These are phyloP conservation scores for Talaromyces sp. DNA, from an alignment of 2,329 filamentous ascomycete genomes.

Conservation along the genomic window DNA sequence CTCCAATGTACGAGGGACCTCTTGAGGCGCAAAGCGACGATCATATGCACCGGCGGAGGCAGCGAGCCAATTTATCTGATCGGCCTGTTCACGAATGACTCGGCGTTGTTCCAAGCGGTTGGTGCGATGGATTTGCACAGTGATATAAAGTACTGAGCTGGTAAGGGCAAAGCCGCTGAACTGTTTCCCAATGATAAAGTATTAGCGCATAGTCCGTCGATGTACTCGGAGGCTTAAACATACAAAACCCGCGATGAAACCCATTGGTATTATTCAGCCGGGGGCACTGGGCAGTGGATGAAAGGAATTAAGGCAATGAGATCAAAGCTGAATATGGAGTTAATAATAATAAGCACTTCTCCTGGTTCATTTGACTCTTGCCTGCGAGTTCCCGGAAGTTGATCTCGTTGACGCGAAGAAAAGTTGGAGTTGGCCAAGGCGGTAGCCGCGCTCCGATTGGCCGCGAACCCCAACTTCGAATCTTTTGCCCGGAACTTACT, in stretches of 20 bases:
- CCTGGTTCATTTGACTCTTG: not conserved
- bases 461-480: slow-evolving; percentile 31
- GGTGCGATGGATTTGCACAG: slow-evolving; percentile 69
- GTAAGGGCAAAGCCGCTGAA: slow-evolving; percentile 76
- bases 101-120: slow-evolving; percentile 58
- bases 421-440: slow-evolving; percentile 26
- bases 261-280: slow-evolving; percentile 54
- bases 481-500: slow-evolving; percentile 30
- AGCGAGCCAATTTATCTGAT: slow-evolving; percentile 45
- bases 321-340: not conserved
- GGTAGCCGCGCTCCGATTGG: slow-evolving; percentile 40
- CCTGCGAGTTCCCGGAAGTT: no score
- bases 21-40: slow-evolving; percentile 27
- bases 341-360: not conserved
- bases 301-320: no score
- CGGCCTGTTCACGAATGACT: slow-evolving; percentile 48
- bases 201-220: not conserved
- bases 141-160: slow-evolving; percentile 71
- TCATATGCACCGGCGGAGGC: slow-evolving; percentile 40
- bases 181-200: slow-evolving; percentile 44
- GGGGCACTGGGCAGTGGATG: no score
- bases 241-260: slow-evolving; percentile 76
- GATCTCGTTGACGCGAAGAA: slow-evolving; percentile 9
- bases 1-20: slow-evolving; percentile 12
- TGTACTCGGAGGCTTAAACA: slow-evolving; percentile 33